phyloP scores from a whole-genome alignment of 176 grass and related monocot genomes.

The Chrysopogon serrulatus region DNA sequence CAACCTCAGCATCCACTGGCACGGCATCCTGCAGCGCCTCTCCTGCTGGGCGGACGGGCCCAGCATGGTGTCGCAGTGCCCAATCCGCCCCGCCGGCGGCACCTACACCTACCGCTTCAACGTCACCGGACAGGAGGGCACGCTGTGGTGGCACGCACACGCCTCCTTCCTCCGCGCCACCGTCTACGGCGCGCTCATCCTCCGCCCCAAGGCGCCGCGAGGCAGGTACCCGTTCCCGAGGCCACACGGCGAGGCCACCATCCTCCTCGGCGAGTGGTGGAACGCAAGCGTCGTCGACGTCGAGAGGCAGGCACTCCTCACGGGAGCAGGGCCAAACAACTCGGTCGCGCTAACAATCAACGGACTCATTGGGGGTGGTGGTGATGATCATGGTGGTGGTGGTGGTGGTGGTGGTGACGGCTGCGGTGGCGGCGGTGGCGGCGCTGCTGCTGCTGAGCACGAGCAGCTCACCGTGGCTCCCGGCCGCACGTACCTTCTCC shows the following conservation, averaged over 20 bases:
- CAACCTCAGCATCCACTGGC: constrained; percentile 58
- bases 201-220: constrained; percentile 25
- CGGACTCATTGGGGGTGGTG: constrained; percentile 25
- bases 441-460: too few species aligned
- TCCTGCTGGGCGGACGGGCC: constrained; percentile 58
- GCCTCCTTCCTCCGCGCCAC: constrained; percentile 75
- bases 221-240: constrained; percentile 39
- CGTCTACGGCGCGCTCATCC: constrained; percentile 67
- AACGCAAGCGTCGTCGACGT: constrained; percentile 22
- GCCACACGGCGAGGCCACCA: constrained; percentile 43
- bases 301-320: constrained; percentile 21
- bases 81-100: constrained; percentile 38
- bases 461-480: constrained; percentile 22
- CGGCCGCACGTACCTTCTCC: constrained; percentile 47
- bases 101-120: constrained; percentile 83
- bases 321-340: not conserved
- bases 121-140: constrained; percentile 63
- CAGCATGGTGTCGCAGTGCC: constrained; percentile 69
- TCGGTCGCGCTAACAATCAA: constrained; percentile 6
- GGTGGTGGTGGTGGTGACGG: too few species aligned
- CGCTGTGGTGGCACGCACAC: constrained; percentile 94
- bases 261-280: constrained; percentile 18
- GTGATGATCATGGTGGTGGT: too few species aligned
- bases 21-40: constrained; percentile 57
- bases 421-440: too few species aligned